A percentile compares a stretch with the other conserved stretches of the same genome.
phyloP scores from a whole-genome alignment of 331 rosid species.

The Quercus tomentella region DNA sequence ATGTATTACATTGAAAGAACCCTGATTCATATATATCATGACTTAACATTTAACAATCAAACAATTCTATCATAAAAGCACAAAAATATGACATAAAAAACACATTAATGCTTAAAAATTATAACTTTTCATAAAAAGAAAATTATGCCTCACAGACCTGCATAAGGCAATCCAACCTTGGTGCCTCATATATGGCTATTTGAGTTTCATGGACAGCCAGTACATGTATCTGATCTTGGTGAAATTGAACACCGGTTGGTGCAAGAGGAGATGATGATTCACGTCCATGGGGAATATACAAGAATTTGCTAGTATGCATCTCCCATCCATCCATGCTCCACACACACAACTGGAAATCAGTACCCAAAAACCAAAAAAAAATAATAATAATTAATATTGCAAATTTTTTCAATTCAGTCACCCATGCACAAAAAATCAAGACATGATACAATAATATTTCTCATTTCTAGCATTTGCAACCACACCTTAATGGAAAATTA shows the following conservation, averaged over 20 bases:
- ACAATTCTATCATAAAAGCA: not conserved
- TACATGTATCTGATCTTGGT: conserved; percentile 14
- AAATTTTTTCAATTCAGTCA: too few relatives aligned
- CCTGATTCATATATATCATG: not conserved
- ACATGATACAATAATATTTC: too few relatives aligned
- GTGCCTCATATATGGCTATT: conserved; percentile 20
- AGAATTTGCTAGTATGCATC: not conserved
- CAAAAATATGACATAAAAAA: not conserved
- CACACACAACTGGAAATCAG: conserved; percentile 9
- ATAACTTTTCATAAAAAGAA: not conserved
- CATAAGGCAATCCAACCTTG: conserved; percentile 14
- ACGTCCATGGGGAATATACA: not conserved
- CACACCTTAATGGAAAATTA: too few relatives aligned
- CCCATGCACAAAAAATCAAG: too few relatives aligned
- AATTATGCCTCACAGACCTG: conserved; percentile 1
- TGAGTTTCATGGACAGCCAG: conserved; percentile 14
- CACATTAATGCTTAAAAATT: not conserved
- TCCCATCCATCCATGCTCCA: conserved; percentile 16
- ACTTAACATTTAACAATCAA: not conserved
- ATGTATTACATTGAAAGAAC: too few relatives aligned
- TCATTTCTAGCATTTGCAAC: too few relatives aligned
- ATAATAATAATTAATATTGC: too few relatives aligned
- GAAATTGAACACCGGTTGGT: conserved; percentile 9
- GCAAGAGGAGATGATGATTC: conserved; percentile 3
- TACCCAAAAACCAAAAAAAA: not conserved